These are phyloP conservation scores for Exophiala sideris DNA, from an alignment of 2,329 filamentous ascomycete species.

Conservation along the genomic window DNA sequence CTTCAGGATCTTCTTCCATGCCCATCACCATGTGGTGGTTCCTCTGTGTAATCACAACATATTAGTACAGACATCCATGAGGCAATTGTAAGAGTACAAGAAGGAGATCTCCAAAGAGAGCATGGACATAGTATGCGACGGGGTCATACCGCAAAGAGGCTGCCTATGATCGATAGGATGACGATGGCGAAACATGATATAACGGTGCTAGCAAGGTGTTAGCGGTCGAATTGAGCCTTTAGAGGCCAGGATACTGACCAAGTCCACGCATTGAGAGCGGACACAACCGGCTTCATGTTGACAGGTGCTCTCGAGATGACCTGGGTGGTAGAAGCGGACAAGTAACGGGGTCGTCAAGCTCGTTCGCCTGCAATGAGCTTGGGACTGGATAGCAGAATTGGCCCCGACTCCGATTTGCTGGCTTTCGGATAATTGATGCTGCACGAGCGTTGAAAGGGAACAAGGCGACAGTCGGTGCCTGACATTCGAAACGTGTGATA, in stretches of 20 bases:
- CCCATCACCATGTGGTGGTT: slow-evolving; percentile 84
- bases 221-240: slow-evolving; percentile 8
- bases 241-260: slow-evolving; percentile 59
- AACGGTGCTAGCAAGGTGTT: slow-evolving; percentile 58
- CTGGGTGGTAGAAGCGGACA: not conserved
- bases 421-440: no score
- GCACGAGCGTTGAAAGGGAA: no score
- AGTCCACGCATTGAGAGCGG: slow-evolving; percentile 89
- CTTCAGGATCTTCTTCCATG: slow-evolving; percentile 59
- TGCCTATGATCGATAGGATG: slow-evolving; percentile 63
- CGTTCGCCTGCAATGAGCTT: no score
- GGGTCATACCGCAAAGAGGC: slow-evolving; percentile 65
- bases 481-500: no score
- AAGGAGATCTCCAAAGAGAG: no score
- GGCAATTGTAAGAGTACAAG: not conserved
- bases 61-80: not conserved
- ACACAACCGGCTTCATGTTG: slow-evolving; percentile 91
- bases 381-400: no score
- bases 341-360: no score
- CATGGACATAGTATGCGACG: no score
- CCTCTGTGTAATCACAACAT: slow-evolving; percentile 35
- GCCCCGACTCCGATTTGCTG: no score
- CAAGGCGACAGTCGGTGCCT: no score
- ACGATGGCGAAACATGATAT: slow-evolving; percentile 63
- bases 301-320: not conserved